Evolutionary conservation across 1,139 yeast species (phyloP).

Genomic region (Suhomyces yuchorum): DNA sequence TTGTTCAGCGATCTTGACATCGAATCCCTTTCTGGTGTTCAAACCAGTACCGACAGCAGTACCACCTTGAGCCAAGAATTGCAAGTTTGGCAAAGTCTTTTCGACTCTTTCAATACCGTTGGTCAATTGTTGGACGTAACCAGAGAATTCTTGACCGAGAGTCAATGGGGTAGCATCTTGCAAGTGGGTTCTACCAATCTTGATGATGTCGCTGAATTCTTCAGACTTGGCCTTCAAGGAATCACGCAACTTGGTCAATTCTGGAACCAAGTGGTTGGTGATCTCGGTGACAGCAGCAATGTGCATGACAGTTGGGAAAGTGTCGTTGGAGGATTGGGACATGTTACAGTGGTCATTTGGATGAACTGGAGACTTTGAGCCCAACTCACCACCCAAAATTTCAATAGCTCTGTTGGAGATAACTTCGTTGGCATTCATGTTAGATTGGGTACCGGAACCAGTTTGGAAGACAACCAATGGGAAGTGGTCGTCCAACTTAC

Average conservation of each 20-base stretch:
- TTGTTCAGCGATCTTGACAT: constrained; percentile 20
- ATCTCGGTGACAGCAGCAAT: constrained; percentile 25
- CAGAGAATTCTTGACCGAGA: constrained; percentile 25
- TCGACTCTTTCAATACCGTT: constrained; percentile 24
- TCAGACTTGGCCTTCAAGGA: constrained; percentile 21
- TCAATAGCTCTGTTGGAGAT: constrained; percentile 27
- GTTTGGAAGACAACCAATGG: constrained; percentile 28
- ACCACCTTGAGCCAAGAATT: constrained; percentile 26
- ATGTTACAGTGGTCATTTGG: constrained; percentile 27
- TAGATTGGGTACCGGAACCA: constrained; percentile 26
- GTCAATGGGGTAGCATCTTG: constrained; percentile 27
- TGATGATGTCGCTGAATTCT: constrained; percentile 23
- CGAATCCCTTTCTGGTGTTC: constrained; percentile 24
- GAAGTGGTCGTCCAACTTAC: constrained; percentile 23
- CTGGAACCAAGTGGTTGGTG: constrained; percentile 21
- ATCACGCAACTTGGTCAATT: constrained; percentile 22
- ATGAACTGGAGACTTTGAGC: constrained; percentile 26
- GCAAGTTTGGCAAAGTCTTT: constrained; percentile 22
- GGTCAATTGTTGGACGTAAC: constrained; percentile 25
- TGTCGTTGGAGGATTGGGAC: constrained; percentile 26
- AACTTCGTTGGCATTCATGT: constrained; percentile 27
- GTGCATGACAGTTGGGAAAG: constrained; percentile 28
- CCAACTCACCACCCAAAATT: constrained; percentile 24
- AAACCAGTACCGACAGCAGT: constrained; percentile 27
- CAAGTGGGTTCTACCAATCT: constrained; percentile 27